These are phyloP conservation scores for Silene latifolia DNA, from an alignment of 148 eudicot genomes.

Conservation along the genomic window DNA sequence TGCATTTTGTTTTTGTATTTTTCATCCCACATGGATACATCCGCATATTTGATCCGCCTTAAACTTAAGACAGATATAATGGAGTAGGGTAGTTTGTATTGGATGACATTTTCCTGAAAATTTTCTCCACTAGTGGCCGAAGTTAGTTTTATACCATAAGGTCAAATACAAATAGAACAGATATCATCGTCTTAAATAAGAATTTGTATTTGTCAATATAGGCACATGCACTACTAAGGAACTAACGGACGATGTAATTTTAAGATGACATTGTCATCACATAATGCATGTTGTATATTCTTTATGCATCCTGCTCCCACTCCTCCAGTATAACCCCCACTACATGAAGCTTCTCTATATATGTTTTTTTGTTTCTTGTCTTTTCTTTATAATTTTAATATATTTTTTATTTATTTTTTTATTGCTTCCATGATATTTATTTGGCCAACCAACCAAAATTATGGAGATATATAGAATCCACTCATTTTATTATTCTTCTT, in stretches of 20 bases:
- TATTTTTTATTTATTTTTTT: not conserved
- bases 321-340: not conserved
- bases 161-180: no score
- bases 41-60: no score
- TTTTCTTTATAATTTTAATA: not conserved
- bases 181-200: no score
- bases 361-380: not conserved
- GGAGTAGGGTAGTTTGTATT: no score
- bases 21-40: no score
- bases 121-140: no score
- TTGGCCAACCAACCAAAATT: not conserved
- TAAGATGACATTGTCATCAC: not conserved
- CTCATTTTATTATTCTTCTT: not conserved
- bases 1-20: no score
- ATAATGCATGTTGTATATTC: slow-evolving; percentile 4
- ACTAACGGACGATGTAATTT: not conserved
- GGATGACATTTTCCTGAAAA: no score
- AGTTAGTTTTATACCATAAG: no score
- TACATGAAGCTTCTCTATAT: not conserved
- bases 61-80: no score
- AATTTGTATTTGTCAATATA: no score
- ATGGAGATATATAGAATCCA: slow-evolving; percentile 8
- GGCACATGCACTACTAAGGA: not conserved
- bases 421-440: not conserved
- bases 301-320: not conserved